Percentiles rank a stretch among this genome's conserved stretches.
Conservation (phyloP, 2,329 filamentous ascomycete genomes). For the Paecilomyces sp. region DNA sequence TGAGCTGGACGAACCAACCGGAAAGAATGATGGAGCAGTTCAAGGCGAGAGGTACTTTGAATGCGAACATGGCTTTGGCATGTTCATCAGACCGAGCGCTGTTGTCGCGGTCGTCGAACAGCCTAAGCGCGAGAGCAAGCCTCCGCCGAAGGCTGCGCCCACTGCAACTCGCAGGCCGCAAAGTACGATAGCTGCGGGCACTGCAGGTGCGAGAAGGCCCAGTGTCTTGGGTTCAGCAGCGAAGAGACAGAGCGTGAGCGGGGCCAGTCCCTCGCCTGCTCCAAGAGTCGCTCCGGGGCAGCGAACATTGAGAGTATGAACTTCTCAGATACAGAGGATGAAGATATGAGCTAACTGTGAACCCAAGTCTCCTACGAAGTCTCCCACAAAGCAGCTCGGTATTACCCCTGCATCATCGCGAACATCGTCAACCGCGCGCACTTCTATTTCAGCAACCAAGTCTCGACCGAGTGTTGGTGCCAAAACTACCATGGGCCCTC, state of each 20-base stretch:
- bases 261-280: conserved; percentile 64
- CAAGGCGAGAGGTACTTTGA: conserved; percentile 84
- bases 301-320: conserved; percentile 30
- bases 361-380: conserved; percentile 65
- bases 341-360: conserved; percentile 1
- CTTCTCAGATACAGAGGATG: neutral
- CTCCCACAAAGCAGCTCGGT: conserved; percentile 67
- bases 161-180: conserved; percentile 32
- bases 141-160: conserved; percentile 21
- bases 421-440: conserved; percentile 42
- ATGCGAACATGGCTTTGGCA: conserved; percentile 62
- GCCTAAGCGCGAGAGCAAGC: conserved; percentile 29
- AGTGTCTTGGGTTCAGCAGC: conserved; percentile 46
- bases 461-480: conserved; percentile 49
- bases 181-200: conserved; percentile 27
- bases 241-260: conserved; percentile 64
- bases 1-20: conserved; percentile 71
- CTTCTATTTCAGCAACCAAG: conserved; percentile 38
- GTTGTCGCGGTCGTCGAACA: conserved; percentile 48
- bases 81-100: conserved; percentile 75
- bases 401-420: conserved; percentile 37
- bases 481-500: conserved; percentile 63
- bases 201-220: conserved; percentile 33
- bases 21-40: conserved; percentile 92
- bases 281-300: conserved; percentile 42